Evolutionary conservation across 441 rosid species (phyloP), one percentile per base, ranked within the genome.

Genomic region (Mallotus japonicus): DNA sequence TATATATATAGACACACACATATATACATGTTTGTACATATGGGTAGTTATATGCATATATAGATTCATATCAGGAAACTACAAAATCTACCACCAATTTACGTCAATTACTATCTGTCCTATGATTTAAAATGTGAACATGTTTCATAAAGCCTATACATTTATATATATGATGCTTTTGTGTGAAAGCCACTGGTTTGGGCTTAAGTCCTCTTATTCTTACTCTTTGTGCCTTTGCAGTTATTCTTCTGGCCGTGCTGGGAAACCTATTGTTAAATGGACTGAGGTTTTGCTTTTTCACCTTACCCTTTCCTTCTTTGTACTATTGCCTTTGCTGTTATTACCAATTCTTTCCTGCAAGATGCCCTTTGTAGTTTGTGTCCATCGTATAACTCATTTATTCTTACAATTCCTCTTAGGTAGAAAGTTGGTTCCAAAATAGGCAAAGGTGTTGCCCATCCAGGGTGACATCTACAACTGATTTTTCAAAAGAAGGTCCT

Each of bases 191-290:
- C 24, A 40, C 3, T 37, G 19, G 14, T 55, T 68, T 65, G 11
- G 55, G n/a, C 28, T 17, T 78, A 65, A 75, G 40, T 77, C 54
- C 22, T 68, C 53, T 68, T 58, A 15, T 67, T 67, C 72, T 77
- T 44, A 57, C 8, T 50, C 17, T 10, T 49, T 1, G 20, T 79
- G 20, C 58, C 59, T 47, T 68, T 76, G 78, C 88, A 90, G 96
- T 77, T 77, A 72, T 69, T 88, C 96, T 50, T 69, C 96, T 55
- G 92, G 78, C 28, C 91, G 91, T 76, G 91, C 87, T 72, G 91
- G 93, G 66, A 90, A 90, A 78, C 89, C 95, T 68, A 40, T 80
- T 62, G 67, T 88, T 67, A 88, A 75, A 76, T 88, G 95, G 93
- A 79, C 79, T 24, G 90, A 88, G 88, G 95, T 87, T 65, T 75